These are phyloP conservation scores for Cyberlindnera suaveolens DNA, from an alignment of 805 yeast species.

Conservation along the genomic window DNA sequence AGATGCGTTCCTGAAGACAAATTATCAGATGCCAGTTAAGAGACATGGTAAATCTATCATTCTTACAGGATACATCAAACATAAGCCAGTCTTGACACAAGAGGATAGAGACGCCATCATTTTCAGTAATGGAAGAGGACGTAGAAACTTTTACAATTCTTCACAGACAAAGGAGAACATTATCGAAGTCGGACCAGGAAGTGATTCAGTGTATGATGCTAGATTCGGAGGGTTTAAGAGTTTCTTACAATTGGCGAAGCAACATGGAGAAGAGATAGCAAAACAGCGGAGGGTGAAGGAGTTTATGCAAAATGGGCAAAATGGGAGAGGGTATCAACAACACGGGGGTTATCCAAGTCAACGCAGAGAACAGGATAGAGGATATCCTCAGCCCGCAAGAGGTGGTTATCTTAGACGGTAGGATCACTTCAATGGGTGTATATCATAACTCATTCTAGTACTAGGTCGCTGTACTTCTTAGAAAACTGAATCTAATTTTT, in stretches of 20 bases:
- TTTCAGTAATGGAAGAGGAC: conserved; percentile 30
- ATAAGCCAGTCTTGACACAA: conserved; percentile 50
- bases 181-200: conserved; percentile 42
- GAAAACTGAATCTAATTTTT: too few relatives aligned
- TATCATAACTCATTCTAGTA: too few relatives aligned
- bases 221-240: conserved; percentile 48
- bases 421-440: too few relatives aligned
- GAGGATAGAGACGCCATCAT: conserved; percentile 62
- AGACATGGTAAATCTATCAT: conserved; percentile 72
- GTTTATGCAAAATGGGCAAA: conserved; percentile 5
- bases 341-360: neutral
- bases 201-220: conserved; percentile 37
- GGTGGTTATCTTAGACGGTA: conserved; percentile 21
- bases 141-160: conserved; percentile 23
- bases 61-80: conserved; percentile 69
- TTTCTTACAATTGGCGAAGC: conserved; percentile 26
- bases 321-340: neutral
- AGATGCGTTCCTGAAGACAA: conserved; percentile 35
- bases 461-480: too few relatives aligned
- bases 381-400: conserved; percentile 18
- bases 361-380: neutral
- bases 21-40: conserved; percentile 56
- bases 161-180: conserved; percentile 31
- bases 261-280: conserved; percentile 11
- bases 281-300: conserved; percentile 12